Conservation (phyloP, 148 eudicot species). For the Rhododendron ovatum region DNA sequence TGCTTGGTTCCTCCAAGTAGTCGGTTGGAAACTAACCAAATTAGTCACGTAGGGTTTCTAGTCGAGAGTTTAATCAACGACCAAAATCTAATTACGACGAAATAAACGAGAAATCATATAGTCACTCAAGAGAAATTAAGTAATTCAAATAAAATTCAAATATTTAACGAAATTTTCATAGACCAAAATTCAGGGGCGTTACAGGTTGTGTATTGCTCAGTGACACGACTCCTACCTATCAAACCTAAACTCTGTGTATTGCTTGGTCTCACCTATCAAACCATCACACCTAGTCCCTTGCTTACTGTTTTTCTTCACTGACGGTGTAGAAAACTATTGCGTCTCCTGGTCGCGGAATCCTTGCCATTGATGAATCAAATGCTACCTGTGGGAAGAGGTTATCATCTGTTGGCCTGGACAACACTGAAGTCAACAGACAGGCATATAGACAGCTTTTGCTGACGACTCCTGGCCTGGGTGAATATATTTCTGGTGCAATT, state of each 20-base stretch:
- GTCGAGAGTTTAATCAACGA: no score
- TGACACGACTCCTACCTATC: background rate
- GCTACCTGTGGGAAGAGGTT: slow-evolving; percentile 93
- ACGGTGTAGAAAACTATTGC: slow-evolving; percentile 72
- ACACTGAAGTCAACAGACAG: slow-evolving; percentile 80
- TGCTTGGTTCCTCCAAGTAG: no score
- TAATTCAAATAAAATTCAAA: no score
- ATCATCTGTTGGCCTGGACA: slow-evolving; percentile 86
- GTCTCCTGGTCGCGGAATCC: slow-evolving; percentile 90
- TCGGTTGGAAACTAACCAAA: no score
- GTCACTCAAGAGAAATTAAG: no score
- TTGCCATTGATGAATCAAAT: slow-evolving; percentile 94
- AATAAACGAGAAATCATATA: no score
- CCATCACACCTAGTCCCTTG: background rate
- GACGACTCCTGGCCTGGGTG: slow-evolving; percentile 88
- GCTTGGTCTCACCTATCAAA: background rate
- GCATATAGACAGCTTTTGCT: slow-evolving; percentile 90
- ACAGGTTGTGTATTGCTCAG: background rate
- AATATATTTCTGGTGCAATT: slow-evolving; percentile 89
- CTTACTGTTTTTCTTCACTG: slow-evolving; percentile 8
- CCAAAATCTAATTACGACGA: no score
- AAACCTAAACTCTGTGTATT: background rate
- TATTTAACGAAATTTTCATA: no score
- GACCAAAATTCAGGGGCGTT: no score
- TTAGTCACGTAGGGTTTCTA: no score